phyloP scores from a whole-genome alignment of 495 filamentous ascomycete genomes.

The Penicillium goetzii region DNA sequence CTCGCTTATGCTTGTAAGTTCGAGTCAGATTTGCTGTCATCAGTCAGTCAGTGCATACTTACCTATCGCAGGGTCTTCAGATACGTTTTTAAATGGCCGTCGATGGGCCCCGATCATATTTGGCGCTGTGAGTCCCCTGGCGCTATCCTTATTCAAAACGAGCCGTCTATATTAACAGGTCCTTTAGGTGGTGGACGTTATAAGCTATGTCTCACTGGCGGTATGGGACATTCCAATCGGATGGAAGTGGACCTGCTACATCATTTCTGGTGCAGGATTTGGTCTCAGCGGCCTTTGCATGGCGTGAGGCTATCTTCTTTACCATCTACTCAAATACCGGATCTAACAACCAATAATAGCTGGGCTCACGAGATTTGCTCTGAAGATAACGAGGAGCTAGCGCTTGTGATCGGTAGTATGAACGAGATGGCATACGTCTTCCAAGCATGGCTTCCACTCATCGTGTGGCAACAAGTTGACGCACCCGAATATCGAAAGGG shows the following conservation, averaged over 20 bases:
- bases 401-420: conserved; percentile 54
- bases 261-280: conserved; percentile 41
- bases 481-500: conserved; percentile 53
- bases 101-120: conserved; percentile 60
- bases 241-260: conserved; percentile 51
- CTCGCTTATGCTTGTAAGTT: conserved; percentile 48
- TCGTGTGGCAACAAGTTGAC: conserved; percentile 58
- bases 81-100: conserved; percentile 55
- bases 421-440: conserved; percentile 54
- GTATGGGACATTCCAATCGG: conserved; percentile 52
- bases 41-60: conserved; percentile 5
- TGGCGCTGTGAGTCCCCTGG: conserved; percentile 43
- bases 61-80: conserved; percentile 44
- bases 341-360: conserved; percentile 24
- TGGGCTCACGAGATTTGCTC: conserved; percentile 57
- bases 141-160: background rate
- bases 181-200: conserved; percentile 40
- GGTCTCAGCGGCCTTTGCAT: conserved; percentile 49
- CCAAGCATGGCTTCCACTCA: conserved; percentile 53
- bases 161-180: conserved; percentile 13
- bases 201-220: conserved; percentile 42
- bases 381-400: conserved; percentile 55
- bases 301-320: conserved; percentile 34
- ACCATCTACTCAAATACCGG: background rate
- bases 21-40: background rate